phyloP scores from a whole-genome alignment of 176 grass and related monocot genomes.

The Zizania latifolia region DNA sequence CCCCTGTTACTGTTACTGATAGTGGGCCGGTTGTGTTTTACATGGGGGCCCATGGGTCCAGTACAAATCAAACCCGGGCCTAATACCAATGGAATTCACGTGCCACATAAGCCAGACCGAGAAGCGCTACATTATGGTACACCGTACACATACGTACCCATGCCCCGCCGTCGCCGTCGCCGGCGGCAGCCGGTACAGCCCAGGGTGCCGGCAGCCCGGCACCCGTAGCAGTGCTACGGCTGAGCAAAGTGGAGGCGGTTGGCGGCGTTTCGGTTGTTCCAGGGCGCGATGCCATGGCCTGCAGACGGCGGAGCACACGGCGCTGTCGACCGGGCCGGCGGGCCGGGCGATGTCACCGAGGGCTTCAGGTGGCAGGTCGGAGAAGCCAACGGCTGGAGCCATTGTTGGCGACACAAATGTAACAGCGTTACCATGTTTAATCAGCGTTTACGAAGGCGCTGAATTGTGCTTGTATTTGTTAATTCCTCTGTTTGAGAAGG shows the following conservation, averaged over 20 bases:
- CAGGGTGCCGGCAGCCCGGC: no score
- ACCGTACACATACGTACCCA: no score
- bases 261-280: neutral
- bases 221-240: no score
- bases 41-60: no score
- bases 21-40: no score
- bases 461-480: neutral
- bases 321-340: neutral
- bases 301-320: slow-evolving; percentile 4
- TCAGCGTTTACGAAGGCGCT: neutral
- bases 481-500: neutral
- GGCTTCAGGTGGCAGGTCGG: neutral
- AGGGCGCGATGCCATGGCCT: neutral
- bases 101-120: no score
- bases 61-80: no score
- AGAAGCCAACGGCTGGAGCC: neutral
- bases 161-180: no score
- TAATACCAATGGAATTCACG: no score
- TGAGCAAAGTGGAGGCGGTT: neutral
- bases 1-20: no score
- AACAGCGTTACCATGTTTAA: neutral
- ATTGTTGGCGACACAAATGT: neutral
- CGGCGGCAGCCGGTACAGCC: no score
- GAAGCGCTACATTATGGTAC: no score
- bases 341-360: neutral